Base-by-base conservation (phyloP, 805 yeast species). In the Ogataea nakhonphanomensis region DNA sequence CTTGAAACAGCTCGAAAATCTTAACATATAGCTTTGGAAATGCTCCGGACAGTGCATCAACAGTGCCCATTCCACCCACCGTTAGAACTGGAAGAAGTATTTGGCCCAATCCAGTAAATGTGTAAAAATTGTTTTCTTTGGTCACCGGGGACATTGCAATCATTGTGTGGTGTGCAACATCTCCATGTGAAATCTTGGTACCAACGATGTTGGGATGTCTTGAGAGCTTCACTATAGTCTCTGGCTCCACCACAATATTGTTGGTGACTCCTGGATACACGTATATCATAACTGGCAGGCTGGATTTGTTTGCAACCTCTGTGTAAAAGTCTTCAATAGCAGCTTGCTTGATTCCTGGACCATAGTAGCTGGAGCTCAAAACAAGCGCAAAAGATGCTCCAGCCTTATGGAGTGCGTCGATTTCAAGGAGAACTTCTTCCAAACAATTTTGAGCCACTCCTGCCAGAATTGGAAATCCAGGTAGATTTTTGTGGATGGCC, bases 101-200 rank as follows among this genome's bases (percentile, higher is more conserved):
- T 52, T 75, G 79, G 22, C 79, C 79, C 13, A 73, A 61, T 11
- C 81, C 81, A 7, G 78, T 69, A 48, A 72, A 66, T 25, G 67
- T 56, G 22, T 55, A 44, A 60, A 76, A 76, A 47, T 70, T 61
- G 46, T 65, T 66, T 23, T 56, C 50, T 34, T 53, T 48, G 39
- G 72, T 64, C 28, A 58, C 62, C 30, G 68, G 65, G 50, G 68
- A 66, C 20, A 66, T 59, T 1, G 75, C 74, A 29, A 76, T 61
- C 44, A 69, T 57, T 21, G 71, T 62, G 51, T 72, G 71, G 35
- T 67, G 67, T 15, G 76, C 62, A 26, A 75, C 67, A 51, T 76
- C 74, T 24, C 71, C 74, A 53, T 75, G 74, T 5, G 78, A 68
- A 45, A 74, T 59, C 58, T 76, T 76, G 46, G 69, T 62, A 12